Evolutionary conservation across 2,329 filamentous ascomycete species (phyloP), one percentile per base, ranked within the genome.

Genomic region (Trichophyton schoenleinii): DNA sequence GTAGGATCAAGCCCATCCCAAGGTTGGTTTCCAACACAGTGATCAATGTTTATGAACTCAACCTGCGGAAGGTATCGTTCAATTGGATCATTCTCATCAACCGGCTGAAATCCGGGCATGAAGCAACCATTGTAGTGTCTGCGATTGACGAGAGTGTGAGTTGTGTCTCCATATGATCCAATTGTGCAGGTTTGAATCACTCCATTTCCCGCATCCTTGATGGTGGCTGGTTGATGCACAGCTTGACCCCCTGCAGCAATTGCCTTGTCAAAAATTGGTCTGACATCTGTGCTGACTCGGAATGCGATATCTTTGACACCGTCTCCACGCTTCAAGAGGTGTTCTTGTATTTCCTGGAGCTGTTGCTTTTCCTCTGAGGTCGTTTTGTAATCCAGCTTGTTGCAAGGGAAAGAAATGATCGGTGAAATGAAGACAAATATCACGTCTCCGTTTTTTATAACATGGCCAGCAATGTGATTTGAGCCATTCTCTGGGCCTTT

Each of bases 1-100:
- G 77, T 77, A 6, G 74, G 72, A 60, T 84, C 80, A 76, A 96
- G 90, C 69, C 89, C 85, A 73, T 88, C 81, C 91, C 91, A 96
- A 73, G 88, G 85, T 78, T 96, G 91, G 80, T 96, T 96, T 68
- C 91, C 91, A 68, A 96, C 91, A 76, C 91, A 96, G 80, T 96
- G 91, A 75, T 96, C 91, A 74, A 96, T 89, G 67, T 85, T 85
- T 62, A 83, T 79, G 58, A 95, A 81, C 6, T 79, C 73, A n/a
- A 95, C 81, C 0, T 75, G 66, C 0, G 90, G 89, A 2, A 88
- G 77, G 46, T 69, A 67, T 18, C 67, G 64, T 38, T 71, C 69
- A 22, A 80, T 70, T 0, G 78, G 73, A 64, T 83, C 80, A 13
- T 64, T 63, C 6, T 67, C 65, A 1, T 68, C 73, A 58, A 82